These are phyloP conservation scores for Alternaria novae-zelandiae DNA, from an alignment of 2,329 filamentous ascomycete genomes.

Conservation along the genomic window DNA sequence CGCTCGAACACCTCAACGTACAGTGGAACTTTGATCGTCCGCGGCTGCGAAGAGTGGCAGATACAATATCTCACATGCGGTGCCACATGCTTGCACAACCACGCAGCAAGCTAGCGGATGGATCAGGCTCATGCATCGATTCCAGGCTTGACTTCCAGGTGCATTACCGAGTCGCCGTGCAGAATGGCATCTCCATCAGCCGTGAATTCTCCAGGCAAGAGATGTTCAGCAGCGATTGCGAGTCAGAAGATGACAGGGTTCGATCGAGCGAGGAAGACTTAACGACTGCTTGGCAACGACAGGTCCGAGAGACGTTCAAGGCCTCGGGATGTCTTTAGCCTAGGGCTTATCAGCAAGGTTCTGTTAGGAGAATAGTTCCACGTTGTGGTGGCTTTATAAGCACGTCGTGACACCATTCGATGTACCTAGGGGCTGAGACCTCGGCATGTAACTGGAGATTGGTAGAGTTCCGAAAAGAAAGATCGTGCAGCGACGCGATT, in stretches of 20 bases:
- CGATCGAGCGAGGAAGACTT: neutral
- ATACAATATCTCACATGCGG: conserved; percentile 17
- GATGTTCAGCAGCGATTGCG: neutral
- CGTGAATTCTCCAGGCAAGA: neutral
- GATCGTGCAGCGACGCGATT: neutral
- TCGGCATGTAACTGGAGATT: neutral
- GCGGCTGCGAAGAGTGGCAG: conserved; percentile 17
- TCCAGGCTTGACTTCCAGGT: conserved; percentile 5
- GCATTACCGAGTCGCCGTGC: conserved; percentile 1
- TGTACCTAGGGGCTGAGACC: neutral
- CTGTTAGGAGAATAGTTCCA: neutral
- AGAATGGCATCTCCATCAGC: neutral
- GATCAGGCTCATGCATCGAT: neutral
- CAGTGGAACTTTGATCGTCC: conserved; percentile 24
- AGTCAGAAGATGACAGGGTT: neutral
- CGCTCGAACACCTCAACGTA: conserved; percentile 19
- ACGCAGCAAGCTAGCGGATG: neutral
- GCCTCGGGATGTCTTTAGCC: conserved; percentile 4
- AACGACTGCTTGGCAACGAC: conserved; percentile 1
- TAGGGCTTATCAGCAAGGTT: neutral
- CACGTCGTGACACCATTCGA: neutral
- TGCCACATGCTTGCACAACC: conserved; percentile 18
- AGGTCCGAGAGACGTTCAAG: neutral
- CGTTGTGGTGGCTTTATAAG: neutral
- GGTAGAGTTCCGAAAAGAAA: neutral